These are phyloP conservation scores for Bimuria novae-zelandiae DNA, from an alignment of 2,329 filamentous ascomycete species.

Conservation along the genomic window DNA sequence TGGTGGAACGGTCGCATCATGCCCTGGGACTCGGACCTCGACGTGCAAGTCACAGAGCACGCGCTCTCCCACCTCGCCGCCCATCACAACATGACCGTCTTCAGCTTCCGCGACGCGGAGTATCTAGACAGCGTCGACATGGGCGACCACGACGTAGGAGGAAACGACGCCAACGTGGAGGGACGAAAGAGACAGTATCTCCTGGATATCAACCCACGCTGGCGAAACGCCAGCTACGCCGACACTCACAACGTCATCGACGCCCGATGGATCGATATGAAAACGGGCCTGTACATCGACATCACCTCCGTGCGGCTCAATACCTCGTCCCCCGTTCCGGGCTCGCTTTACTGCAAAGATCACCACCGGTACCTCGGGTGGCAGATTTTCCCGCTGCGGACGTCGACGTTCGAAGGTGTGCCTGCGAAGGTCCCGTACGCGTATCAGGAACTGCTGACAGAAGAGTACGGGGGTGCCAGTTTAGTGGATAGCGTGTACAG, in stretches of 20 bases:
- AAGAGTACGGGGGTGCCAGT: slow-evolving; percentile 59
- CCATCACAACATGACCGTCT: slow-evolving; percentile 67
- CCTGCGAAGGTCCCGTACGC: slow-evolving; percentile 61
- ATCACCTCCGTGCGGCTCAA: slow-evolving; percentile 58
- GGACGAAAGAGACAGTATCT: slow-evolving; percentile 55
- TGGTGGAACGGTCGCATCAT: slow-evolving; percentile 66
- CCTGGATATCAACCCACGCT: slow-evolving; percentile 64
- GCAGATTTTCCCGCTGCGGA: slow-evolving; percentile 62
- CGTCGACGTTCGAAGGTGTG: slow-evolving; percentile 58
- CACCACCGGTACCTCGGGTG: slow-evolving; percentile 58
- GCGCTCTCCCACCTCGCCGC: slow-evolving; percentile 60
- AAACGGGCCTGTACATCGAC: slow-evolving; percentile 65
- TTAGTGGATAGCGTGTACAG: slow-evolving; percentile 52
- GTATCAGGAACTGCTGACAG: slow-evolving; percentile 58
- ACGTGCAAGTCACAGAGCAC: slow-evolving; percentile 61
- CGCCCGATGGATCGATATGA: slow-evolving; percentile 64
- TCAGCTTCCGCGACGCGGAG: slow-evolving; percentile 36
- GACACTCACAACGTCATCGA: slow-evolving; percentile 63
- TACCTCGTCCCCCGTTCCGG: background rate
- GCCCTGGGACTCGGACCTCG: slow-evolving; percentile 66
- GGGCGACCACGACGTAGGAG: slow-evolving; percentile 10
- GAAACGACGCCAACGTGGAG: background rate
- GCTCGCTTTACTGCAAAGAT: slow-evolving; percentile 56
- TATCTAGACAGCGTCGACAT: background rate
- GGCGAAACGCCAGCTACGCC: slow-evolving; percentile 47